Evolutionary conservation across 495 filamentous ascomycete species (phyloP), one percentile per base, ranked within the genome.

Genomic region (Poronia punctata): DNA sequence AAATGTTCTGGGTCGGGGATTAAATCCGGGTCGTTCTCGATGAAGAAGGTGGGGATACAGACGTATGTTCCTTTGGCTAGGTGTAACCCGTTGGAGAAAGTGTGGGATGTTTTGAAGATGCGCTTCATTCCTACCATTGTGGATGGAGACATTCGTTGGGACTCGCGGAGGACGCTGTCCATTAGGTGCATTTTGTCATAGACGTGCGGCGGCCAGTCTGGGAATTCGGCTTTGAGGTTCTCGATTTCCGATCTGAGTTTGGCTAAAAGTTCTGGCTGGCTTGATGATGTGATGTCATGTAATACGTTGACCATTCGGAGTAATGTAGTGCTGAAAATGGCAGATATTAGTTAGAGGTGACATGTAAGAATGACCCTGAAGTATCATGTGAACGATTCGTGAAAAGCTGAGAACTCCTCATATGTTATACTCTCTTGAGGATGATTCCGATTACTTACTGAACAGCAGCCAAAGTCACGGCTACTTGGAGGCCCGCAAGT

Each of bases 11-110:
- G 44, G 7, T 56, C 38, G 1, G 40, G 24, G 7, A 20, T 46
- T 2, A 43, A n/a, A 1, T 36, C 32, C 17, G 44, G 37, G 28
- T 58, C 55, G 6, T 50, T 43, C 9, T 49, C 32, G 25, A 62
- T 54, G 14, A 40, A 26, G 6, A 17, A 14, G 9, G 42, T 35
- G 1, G 59, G 22, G 8, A 46, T 27, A 17, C 6, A 5, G 8
- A 43, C 28, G 15, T 41, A 49, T 2, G 50, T 43, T 1, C 53
- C 53, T 4, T 15, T 8, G 2, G 50, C 43, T 5, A 59, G 4
- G 12, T 45, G 12, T 3, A 32, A 25, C 6, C 50, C 51, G 26
- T 54, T 28, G 4, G 25, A 10, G 19, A 40, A 49, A 7, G 35
- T 49, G 25, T 44, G 10, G 5, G 31, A 9, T 15, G 31, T 18